A percentile compares a stretch with the other conserved stretches of the same genome.
phyloP scores from a whole-genome alignment of 176 grass and related monocot species.

The Oryza glaberrima region DNA sequence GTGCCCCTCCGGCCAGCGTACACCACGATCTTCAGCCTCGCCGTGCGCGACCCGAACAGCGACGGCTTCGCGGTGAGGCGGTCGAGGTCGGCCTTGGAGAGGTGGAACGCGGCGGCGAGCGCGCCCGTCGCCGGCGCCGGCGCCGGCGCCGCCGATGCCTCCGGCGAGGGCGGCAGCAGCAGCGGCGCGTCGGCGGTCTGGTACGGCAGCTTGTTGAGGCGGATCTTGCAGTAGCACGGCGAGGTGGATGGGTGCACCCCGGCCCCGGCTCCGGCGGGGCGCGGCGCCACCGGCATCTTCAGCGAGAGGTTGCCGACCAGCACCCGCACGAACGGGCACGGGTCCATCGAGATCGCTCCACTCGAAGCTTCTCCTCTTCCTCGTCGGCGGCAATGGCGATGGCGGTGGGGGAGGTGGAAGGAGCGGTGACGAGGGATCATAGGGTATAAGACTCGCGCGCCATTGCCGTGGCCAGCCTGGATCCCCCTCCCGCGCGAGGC shows the following conservation, averaged over 20 bases:
- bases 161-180: background rate
- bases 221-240: conserved; percentile 85
- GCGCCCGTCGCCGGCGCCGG: conserved; percentile 30
- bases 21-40: conserved; percentile 62
- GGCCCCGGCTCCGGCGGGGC: conserved; percentile 35
- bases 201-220: conserved; percentile 67
- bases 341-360: conserved; percentile 60
- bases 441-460: conserved; percentile 30
- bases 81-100: conserved; percentile 67
- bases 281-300: conserved; percentile 60
- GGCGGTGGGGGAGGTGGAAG: conserved; percentile 19
- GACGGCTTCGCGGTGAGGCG: conserved; percentile 48
- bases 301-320: conserved; percentile 83
- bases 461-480: conserved; percentile 43
- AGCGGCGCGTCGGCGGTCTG: conserved; percentile 58
- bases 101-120: conserved; percentile 67
- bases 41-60: conserved; percentile 40
- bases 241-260: conserved; percentile 73
- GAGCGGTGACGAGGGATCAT: conserved; percentile 49
- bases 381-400: background rate
- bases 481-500: conserved; percentile 8
- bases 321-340: conserved; percentile 94
- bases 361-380: background rate
- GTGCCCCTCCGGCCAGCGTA: conserved; percentile 55
- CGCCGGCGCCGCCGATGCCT: background rate